Evolutionary conservation across 2,329 filamentous ascomycete genomes (phyloP).

Genomic region (Venturia nashicola): DNA sequence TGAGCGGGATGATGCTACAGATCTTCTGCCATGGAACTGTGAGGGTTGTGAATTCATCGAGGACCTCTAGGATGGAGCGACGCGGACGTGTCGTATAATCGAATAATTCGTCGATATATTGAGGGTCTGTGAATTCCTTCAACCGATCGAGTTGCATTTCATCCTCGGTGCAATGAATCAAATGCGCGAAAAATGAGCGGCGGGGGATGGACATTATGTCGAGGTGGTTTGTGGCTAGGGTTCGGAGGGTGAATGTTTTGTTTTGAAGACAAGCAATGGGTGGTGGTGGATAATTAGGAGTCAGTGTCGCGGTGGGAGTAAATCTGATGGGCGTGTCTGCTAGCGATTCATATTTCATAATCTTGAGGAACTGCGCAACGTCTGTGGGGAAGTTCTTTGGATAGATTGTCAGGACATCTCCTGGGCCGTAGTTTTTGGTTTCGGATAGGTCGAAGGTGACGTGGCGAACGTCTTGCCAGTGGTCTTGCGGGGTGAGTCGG

Average conservation of each 20-base stretch:
- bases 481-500: conserved; percentile 59
- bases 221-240: conserved; percentile 67
- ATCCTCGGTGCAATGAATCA: conserved; percentile 64
- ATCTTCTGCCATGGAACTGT: conserved; percentile 65
- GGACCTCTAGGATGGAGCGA: conserved; percentile 80
- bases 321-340: conserved; percentile 60
- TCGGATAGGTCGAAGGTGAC: conserved; percentile 45
- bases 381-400: conserved; percentile 79
- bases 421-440: conserved; percentile 47
- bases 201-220: conserved; percentile 86
- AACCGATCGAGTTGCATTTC: conserved; percentile 67
- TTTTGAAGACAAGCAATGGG: conserved; percentile 22
- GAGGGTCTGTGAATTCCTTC: conserved; percentile 66
- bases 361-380: conserved; percentile 62
- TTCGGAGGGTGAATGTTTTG: conserved; percentile 49
- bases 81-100: conserved; percentile 89
- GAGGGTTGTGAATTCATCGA: conserved; percentile 80
- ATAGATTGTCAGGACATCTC: conserved; percentile 69
- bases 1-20: conserved; percentile 62
- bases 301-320: conserved; percentile 19
- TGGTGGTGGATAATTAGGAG: conserved; percentile 25
- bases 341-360: conserved; percentile 65
- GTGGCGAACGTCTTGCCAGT: conserved; percentile 91
- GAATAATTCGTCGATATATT: conserved; percentile 81
- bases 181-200: conserved; percentile 69